These are phyloP conservation scores for Neofusicoccum ribis DNA, from an alignment of 2,329 filamentous ascomycete species.

Conservation along the genomic window DNA sequence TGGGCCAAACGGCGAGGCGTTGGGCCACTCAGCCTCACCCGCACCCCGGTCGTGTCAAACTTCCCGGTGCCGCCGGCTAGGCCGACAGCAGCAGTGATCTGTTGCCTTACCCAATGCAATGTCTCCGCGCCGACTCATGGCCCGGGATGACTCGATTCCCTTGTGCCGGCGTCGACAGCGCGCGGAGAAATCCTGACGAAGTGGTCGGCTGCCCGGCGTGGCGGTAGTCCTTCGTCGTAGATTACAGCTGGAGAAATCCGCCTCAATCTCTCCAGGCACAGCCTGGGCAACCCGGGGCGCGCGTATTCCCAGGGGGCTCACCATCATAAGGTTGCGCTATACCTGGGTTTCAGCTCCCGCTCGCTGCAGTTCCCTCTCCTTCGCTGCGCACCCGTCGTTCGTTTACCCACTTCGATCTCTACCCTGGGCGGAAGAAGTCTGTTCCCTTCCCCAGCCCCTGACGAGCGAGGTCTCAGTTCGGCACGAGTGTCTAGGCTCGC, in stretches of 20 bases:
- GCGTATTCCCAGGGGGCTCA: background rate
- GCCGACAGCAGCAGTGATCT: slow-evolving; percentile 11
- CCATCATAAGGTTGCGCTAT: slow-evolving; percentile 1
- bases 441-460: background rate
- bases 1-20: background rate
- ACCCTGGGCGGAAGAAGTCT: background rate
- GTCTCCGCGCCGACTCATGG: no score
- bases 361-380: background rate
- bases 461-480: background rate
- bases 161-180: background rate
- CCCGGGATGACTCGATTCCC: background rate
- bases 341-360: background rate
- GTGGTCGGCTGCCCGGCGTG: background rate
- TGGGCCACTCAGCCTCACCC: slow-evolving; percentile 3
- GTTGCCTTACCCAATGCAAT: background rate
- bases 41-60: background rate
- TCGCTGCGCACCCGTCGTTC: background rate
- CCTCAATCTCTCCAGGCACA: background rate
- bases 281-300: background rate
- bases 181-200: background rate
- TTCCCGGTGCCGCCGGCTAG: slow-evolving; percentile 2
- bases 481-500: background rate
- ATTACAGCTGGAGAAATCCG: background rate
- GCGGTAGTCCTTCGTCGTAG: background rate
- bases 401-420: background rate